Base-by-base conservation (phyloP, 371 early-diverging fungal genomes). In the Mucor mucedo region DNA sequence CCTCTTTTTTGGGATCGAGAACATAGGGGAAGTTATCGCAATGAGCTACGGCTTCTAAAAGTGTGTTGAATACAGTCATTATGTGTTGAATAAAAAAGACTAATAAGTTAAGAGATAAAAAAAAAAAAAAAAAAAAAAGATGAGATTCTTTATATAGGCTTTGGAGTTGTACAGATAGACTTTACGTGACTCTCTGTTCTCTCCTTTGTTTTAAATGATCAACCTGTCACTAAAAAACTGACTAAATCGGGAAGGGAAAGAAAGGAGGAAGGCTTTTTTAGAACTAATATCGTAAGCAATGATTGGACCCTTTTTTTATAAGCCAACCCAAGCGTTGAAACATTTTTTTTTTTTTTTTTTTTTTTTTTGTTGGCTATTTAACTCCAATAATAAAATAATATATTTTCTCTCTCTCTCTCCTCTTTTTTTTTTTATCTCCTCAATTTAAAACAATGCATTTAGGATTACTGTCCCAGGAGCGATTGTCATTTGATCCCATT, bases 11-110 rank as follows among this genome's bases (percentile, higher is more conserved):
- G 10, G 42, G 13, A 11, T 67, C 66, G 13, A 59, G 38, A 2
- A 52, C 52, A 33, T 84, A 82, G 2, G 84, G 79, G 9, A 69
- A 76, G 14, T 69, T 79, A 55, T 84, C 84, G 58, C 84, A 79
- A 29, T 72, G 52, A 16, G 64, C 58, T 4, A 81, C 77, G 2
- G 73, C 73, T 60, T 84, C 57, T 40, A 65, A 50, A 42, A 69
- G 40, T 11, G 64, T 60, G 14, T 53, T 42, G 16, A 62, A 62
- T 28, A 49, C 59, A 11, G 62, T 35, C 62, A 62, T 21, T 21
- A 21, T 21, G 21, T 21, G 21, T 21, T 21, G 21, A 21, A 21
- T 21, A 21, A 21, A 21, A 21, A 21, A 21, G 21, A 21, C 21
- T 21, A 21, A 21, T 1, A 21, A 21, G 21, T 21, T 21, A 21